Evolutionary conservation across 2,329 filamentous ascomycete species (phyloP), one percentile per base, ranked within the genome.

Genomic region (Curvularia eragrostidis): DNA sequence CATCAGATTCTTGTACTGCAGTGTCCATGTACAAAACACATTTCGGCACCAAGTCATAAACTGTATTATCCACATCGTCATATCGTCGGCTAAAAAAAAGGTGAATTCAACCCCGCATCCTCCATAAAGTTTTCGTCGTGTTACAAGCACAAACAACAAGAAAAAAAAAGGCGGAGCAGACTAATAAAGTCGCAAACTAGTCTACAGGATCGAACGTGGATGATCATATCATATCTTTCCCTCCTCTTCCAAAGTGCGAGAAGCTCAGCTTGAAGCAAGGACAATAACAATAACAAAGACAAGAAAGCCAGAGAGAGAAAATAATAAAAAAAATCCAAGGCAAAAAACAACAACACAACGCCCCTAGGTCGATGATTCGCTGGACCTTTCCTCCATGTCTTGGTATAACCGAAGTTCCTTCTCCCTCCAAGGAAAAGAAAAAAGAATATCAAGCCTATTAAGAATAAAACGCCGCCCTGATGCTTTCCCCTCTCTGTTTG

Each of bases 401-500:
- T 46, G 43, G 43, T 46, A 46, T 46, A 46, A n/a, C 24, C 42
- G 18, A 28, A 30, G n/a, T 46, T 18, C 43, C 7, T 46, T 46
- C 26, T 30, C 26, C n/a, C 26, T 4, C 10, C n/a, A 8, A 28
- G n/a, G n/a, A n/a, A n/a, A 46, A 30, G 24, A 46, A 5, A 7
- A 46, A 19, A 28, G 19, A 30, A 2, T 5, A 24, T 8, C 39
- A 42, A 42, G 13, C 19, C 10, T 6, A 42, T 21, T 42, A 30
- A 32, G 32, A 18, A 28, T 28, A 7, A 46, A 46, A 46, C 43
- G 26, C 43, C 43, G 26, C 26, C 5, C 10, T 2, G 10, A 46
- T 46, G 43, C 43, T 30, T 30, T 19, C 28, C 2, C n/a, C 26
- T 23, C n/a, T 28, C 18, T 26, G 15, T 46, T 46, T 30, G 43